Percentiles rank a stretch among this genome's conserved stretches.
These are phyloP conservation scores for Diaporthe citriasiana DNA, from an alignment of 2,329 filamentous ascomycete genomes.

Conservation along the genomic window DNA sequence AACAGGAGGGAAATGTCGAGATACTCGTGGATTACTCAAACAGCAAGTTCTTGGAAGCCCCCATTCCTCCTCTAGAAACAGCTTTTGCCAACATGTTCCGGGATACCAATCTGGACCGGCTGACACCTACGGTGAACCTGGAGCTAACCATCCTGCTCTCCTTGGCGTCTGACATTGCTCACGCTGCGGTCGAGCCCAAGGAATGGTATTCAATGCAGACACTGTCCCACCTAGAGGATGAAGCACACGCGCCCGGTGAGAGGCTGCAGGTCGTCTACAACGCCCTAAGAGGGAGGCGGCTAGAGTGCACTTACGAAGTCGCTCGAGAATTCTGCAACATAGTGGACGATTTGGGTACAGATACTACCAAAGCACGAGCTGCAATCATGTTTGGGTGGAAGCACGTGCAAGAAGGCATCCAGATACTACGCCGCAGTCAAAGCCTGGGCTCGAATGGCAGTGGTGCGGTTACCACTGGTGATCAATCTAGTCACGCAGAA, in stretches of 20 bases:
- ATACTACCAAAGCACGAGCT: conserved; percentile 71
- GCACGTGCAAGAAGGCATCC: conserved; percentile 41
- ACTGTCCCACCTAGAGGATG: conserved; percentile 41
- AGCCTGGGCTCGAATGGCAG: conserved; percentile 20
- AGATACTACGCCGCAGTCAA: background rate
- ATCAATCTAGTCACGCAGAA: background rate
- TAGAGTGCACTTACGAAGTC: conserved; percentile 78
- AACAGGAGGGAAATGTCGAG: conserved; percentile 38
- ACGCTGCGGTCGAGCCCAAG: conserved; percentile 37
- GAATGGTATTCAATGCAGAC: conserved; percentile 43
- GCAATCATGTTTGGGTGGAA: conserved; percentile 63
- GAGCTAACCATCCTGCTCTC: conserved; percentile 43
- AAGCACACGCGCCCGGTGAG: conserved; percentile 38
- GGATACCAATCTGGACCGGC: conserved; percentile 41
- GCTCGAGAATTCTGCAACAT: conserved; percentile 76
- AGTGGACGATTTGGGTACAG: conserved; percentile 73
- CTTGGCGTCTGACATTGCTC: conserved; percentile 43
- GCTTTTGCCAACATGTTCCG: conserved; percentile 37
- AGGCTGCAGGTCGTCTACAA: conserved; percentile 66
- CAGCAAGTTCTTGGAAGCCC: conserved; percentile 32
- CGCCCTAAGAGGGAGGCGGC: conserved; percentile 65
- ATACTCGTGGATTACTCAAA: conserved; percentile 40
- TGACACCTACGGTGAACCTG: conserved; percentile 42
- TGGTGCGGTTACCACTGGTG: background rate
- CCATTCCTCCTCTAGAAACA: conserved; percentile 38